These are phyloP conservation scores for Lodderomyces orthopsilosis DNA, from an alignment of 1,139 yeast species.

Conservation along the genomic window DNA sequence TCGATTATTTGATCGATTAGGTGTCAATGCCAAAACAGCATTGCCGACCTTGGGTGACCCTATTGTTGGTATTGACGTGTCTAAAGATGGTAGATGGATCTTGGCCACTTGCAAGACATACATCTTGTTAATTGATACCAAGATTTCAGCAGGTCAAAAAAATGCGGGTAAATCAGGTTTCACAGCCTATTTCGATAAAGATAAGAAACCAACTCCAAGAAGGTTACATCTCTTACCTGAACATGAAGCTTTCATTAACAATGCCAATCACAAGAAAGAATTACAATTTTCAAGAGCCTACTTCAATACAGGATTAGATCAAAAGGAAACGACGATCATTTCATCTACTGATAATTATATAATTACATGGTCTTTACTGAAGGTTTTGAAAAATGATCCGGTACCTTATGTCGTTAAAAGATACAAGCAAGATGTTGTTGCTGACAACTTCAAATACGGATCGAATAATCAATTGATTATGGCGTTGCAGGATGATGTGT, in stretches of 20 bases:
- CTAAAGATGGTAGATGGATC: conserved; percentile 80
- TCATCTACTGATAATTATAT: conserved; percentile 81
- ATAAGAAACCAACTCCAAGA: conserved; percentile 66
- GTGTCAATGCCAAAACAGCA: conserved; percentile 70
- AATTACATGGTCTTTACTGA: conserved; percentile 73
- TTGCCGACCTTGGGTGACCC: conserved; percentile 82
- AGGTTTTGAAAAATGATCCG: conserved; percentile 47
- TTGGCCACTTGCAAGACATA: conserved; percentile 76
- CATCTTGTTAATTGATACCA: conserved; percentile 63
- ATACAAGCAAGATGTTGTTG: conserved; percentile 62
- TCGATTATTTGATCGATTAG: conserved; percentile 67
- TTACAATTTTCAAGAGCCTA: conserved; percentile 68
- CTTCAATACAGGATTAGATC: conserved; percentile 66
- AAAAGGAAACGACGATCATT: conserved; percentile 68
- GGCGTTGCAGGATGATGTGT: conserved; percentile 69
- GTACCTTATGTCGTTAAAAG: conserved; percentile 63
- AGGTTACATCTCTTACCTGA: conserved; percentile 69
- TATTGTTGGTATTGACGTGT: conserved; percentile 62
- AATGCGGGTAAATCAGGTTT: conserved; percentile 66
- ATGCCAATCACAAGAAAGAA: conserved; percentile 44
- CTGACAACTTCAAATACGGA: conserved; percentile 77
- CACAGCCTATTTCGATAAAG: conserved; percentile 59
- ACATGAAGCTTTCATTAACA: conserved; percentile 63
- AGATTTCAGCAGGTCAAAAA: conserved; percentile 57
- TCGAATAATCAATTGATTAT: conserved; percentile 68